Conservation (phyloP, 257 asterid species). For the Ilex asprella region DNA sequence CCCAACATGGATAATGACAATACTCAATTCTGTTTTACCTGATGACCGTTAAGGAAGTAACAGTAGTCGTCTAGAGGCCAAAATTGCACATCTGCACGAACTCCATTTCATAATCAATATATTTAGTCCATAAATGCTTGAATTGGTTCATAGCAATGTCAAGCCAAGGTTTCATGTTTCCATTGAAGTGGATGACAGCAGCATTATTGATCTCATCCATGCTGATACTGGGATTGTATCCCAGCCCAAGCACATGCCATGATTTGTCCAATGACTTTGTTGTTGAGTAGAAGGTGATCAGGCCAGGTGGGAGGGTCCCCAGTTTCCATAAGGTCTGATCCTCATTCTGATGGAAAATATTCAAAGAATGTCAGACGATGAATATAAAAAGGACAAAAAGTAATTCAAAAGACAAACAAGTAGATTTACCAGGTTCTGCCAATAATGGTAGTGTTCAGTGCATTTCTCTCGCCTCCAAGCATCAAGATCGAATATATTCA, state of each 20-base stretch:
- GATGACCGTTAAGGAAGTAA: slow-evolving; percentile 12
- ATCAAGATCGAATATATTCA: slow-evolving; percentile 90
- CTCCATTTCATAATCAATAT: slow-evolving; percentile 85
- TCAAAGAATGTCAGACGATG: not conserved
- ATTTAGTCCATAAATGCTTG: slow-evolving; percentile 92
- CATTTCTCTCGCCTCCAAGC: slow-evolving; percentile 79
- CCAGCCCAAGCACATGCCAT: slow-evolving; percentile 93
- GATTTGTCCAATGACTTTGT: slow-evolving; percentile 86
- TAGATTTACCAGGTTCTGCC: slow-evolving; percentile 74
- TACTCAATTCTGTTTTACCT: slow-evolving; percentile 21
- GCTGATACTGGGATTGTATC: slow-evolving; percentile 89
- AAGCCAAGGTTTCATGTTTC: slow-evolving; percentile 99
- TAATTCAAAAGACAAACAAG: not conserved
- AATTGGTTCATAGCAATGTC: slow-evolving; percentile 92
- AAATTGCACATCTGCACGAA: slow-evolving; percentile 97
- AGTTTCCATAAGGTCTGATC: slow-evolving; percentile 70
- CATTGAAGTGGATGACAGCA: slow-evolving; percentile 91
- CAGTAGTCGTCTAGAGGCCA: slow-evolving; percentile 57
- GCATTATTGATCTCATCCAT: slow-evolving; percentile 87
- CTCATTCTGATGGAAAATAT: slow-evolving; percentile 51
- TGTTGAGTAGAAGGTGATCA: slow-evolving; percentile 65
- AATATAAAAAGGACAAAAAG: not conserved
- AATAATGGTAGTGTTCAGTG: slow-evolving; percentile 80
- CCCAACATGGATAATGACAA: slow-evolving; percentile 15
- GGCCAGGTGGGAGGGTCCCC: slow-evolving; percentile 87